phyloP scores from a whole-genome alignment of 2,329 filamentous ascomycete genomes.

The Monilinia laxa region DNA sequence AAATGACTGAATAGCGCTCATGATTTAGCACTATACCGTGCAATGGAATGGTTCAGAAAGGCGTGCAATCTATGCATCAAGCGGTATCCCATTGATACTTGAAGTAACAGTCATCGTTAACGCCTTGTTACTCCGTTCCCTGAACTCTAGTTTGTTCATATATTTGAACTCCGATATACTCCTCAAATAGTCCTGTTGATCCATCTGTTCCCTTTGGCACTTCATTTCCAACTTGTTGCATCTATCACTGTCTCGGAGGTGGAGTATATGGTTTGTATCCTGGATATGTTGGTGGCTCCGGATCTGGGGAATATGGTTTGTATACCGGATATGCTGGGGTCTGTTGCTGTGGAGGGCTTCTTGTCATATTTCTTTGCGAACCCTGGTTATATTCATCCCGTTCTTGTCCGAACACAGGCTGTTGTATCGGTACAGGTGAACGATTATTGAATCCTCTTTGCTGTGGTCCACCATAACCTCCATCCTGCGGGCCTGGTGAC shows the following conservation, averaged over 20 bases:
- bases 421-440: conserved; percentile 3
- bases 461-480: neutral
- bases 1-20: neutral
- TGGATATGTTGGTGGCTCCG: neutral
- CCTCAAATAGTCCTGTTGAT: neutral
- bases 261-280: conserved; percentile 20
- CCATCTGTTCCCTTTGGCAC: neutral
- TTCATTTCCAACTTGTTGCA: neutral
- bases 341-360: conserved; percentile 17
- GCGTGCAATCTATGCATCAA: conserved; percentile 1
- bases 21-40: neutral
- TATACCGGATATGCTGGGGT: conserved; percentile 10
- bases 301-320: neutral
- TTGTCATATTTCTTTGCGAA: conserved; percentile 3
- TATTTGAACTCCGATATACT: neutral
- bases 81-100: neutral
- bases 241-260: neutral
- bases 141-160: neutral
- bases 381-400: neutral
- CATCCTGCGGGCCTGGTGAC: conserved; percentile 32
- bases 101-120: neutral
- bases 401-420: neutral
- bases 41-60: neutral
- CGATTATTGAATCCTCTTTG: conserved; percentile 6
- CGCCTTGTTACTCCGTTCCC: neutral